Percentiles rank a stretch among this genome's conserved stretches.
These are phyloP conservation scores for Mikania micrantha DNA, from an alignment of 129 eudicot species.

Conservation along the genomic window DNA sequence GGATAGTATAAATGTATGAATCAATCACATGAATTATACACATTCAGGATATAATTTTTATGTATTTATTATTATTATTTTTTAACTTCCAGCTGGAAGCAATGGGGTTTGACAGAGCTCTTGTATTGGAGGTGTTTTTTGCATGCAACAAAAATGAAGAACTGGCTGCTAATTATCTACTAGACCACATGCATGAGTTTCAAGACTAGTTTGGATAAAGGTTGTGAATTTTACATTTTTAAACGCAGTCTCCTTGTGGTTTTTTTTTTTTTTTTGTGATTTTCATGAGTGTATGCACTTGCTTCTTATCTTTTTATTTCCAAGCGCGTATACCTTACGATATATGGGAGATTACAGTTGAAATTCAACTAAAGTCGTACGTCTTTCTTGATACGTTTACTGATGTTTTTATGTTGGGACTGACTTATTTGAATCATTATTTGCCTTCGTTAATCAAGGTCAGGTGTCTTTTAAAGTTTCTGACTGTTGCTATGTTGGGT, in stretches of 20 bases:
- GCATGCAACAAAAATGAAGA: slow-evolving; percentile 89
- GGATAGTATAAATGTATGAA: not conserved
- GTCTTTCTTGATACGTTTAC: not conserved
- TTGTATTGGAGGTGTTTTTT: slow-evolving; percentile 60
- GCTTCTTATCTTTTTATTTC: slow-evolving; percentile 21
- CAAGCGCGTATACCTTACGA: slow-evolving; percentile 14
- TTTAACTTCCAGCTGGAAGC: slow-evolving; percentile 54
- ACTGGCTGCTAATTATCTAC: slow-evolving; percentile 73
- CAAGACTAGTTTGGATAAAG: slow-evolving; percentile 31
- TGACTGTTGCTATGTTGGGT: not conserved
- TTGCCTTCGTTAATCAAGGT: not conserved
- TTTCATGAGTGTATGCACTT: slow-evolving; percentile 21
- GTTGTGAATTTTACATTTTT: slow-evolving; percentile 1
- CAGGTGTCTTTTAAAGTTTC: not conserved
- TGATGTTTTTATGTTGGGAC: not conserved
- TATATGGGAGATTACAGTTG: slow-evolving; percentile 1
- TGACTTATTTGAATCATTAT: not conserved
- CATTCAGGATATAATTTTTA: too few relatives aligned
- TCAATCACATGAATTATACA: too few relatives aligned
- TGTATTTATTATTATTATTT: too few relatives aligned
- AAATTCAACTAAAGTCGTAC: too few relatives aligned
- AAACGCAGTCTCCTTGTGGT: not conserved
- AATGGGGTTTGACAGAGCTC: slow-evolving; percentile 71
- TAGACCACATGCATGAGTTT: slow-evolving; percentile 76
- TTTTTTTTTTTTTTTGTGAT: slow-evolving; percentile 1